Conservation (phyloP, 2,329 filamentous ascomycete species). For the Didymella segeticola region DNA sequence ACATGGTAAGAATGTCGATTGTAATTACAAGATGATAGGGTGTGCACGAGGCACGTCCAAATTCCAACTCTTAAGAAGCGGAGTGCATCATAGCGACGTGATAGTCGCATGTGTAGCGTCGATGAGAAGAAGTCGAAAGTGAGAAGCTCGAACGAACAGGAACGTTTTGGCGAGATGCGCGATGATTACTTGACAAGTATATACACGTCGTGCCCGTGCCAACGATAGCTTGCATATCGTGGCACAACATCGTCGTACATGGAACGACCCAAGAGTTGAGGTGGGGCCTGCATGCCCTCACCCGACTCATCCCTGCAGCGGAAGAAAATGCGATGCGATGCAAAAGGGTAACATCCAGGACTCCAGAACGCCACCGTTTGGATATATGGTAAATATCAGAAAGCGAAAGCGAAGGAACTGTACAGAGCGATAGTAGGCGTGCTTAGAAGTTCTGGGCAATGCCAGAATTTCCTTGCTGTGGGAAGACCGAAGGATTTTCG, state of each 20-base stretch:
- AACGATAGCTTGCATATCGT: conserved; percentile 4
- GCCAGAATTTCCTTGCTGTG: conserved; percentile 86
- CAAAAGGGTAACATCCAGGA: conserved; percentile 5
- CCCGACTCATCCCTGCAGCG: conserved; percentile 17
- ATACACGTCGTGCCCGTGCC: conserved; percentile 5
- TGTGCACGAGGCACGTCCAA: conserved; percentile 3
- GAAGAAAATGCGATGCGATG: conserved; percentile 16
- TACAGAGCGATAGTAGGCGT: conserved; percentile 8
- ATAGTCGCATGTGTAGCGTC: conserved; percentile 3
- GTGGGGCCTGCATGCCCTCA: conserved; percentile 18
- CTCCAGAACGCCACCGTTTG: conserved; percentile 18
- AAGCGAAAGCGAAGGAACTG: conserved; percentile 6
- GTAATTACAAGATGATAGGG: conserved; percentile 14
- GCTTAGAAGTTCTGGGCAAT: conserved; percentile 94
- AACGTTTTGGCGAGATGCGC: not conserved
- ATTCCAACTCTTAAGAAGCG: conserved; percentile 1
- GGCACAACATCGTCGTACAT: conserved; percentile 14
- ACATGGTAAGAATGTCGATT: conserved; percentile 9
- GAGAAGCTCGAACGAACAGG: not conserved
- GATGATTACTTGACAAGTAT: conserved; percentile 2
- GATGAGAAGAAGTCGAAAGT: not conserved
- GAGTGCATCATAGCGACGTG: not conserved
- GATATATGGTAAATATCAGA: conserved; percentile 18
- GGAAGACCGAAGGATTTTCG: conserved; percentile 86
- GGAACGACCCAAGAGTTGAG: conserved; percentile 11